A percentile compares a stretch with the other conserved stretches of the same genome.
Evolutionary conservation across 129 eudicot genomes (phyloP).

Genomic region (Gnaphalium uliginosum): DNA sequence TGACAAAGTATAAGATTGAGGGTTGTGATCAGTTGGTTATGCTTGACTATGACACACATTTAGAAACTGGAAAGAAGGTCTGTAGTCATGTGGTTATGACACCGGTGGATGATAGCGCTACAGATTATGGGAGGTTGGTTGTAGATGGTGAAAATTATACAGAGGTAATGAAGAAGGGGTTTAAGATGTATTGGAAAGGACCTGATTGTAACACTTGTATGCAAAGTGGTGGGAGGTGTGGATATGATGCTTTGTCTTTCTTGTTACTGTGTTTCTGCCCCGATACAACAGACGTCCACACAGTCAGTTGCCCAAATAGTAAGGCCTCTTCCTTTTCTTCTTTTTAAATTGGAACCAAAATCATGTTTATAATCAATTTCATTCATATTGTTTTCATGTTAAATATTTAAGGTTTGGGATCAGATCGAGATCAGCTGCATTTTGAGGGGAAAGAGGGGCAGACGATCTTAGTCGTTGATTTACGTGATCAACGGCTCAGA

Average conservation of each 20-base stretch:
- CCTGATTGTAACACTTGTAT: neutral
- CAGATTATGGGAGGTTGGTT: too few relatives aligned
- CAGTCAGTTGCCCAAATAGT: neutral
- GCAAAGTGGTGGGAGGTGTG: slow-evolving; percentile 21
- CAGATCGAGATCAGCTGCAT: too few relatives aligned
- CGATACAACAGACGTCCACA: neutral
- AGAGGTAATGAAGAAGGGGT: slow-evolving; percentile 8
- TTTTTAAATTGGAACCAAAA: too few relatives aligned
- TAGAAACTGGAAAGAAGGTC: slow-evolving; percentile 10
- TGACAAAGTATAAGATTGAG: slow-evolving; percentile 10
- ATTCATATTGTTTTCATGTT: too few relatives aligned
- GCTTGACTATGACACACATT: slow-evolving; percentile 23
- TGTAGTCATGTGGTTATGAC: slow-evolving; percentile 29
- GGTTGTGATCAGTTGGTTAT: slow-evolving; percentile 20
- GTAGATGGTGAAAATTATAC: slow-evolving; percentile 8
- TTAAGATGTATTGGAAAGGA: neutral
- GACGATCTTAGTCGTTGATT: too few relatives aligned
- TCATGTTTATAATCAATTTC: too few relatives aligned
- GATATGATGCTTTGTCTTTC: neutral
- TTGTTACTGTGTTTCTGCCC: neutral
- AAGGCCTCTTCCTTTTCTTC: neutral
- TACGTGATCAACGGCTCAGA: too few relatives aligned
- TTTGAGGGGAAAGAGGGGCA: too few relatives aligned
- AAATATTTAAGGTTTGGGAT: too few relatives aligned
- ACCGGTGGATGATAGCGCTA: slow-evolving; percentile 20